Evolutionary conservation across 148 eudicot species (phyloP).

Genomic region (Amaranthus hypochondriacus): DNA sequence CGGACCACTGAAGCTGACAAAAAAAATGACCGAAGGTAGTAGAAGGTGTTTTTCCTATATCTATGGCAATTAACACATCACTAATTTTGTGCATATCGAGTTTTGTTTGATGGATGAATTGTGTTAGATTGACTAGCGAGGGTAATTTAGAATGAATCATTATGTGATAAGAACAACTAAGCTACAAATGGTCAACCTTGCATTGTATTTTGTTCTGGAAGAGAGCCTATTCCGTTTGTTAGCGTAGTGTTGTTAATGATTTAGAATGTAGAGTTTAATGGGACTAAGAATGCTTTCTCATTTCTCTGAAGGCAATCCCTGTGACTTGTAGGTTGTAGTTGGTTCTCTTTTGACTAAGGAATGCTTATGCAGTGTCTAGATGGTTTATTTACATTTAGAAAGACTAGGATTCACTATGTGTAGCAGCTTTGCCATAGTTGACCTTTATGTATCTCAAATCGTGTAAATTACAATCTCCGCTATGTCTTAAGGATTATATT

Average conservation of each 20-base stretch:
- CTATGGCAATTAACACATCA: not conserved
- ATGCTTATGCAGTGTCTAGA: not conserved
- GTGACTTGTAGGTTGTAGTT: no score
- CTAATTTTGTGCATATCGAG: not conserved
- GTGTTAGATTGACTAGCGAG: no score
- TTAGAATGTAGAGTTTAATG: no score
- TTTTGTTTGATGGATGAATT: not conserved
- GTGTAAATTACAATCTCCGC: not conserved
- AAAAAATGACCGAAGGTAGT: constrained; percentile 65
- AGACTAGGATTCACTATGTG: not conserved
- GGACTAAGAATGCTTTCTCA: not conserved
- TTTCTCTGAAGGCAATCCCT: not conserved
- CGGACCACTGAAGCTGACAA: constrained; percentile 93
- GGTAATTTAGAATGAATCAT: not conserved
- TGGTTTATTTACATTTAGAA: not conserved
- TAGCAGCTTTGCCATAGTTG: not conserved
- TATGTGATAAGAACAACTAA: not conserved
- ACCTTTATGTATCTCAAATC: not conserved
- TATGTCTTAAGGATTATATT: not conserved
- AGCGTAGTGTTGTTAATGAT: not conserved
- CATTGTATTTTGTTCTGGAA: not conserved
- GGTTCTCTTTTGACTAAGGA: not conserved
- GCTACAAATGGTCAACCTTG: not conserved
- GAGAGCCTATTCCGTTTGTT: not conserved
- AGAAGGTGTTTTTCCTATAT: not conserved